Conservation (phyloP, 176 grass and related monocot genomes). For the Rhynchospora pubera region DNA sequence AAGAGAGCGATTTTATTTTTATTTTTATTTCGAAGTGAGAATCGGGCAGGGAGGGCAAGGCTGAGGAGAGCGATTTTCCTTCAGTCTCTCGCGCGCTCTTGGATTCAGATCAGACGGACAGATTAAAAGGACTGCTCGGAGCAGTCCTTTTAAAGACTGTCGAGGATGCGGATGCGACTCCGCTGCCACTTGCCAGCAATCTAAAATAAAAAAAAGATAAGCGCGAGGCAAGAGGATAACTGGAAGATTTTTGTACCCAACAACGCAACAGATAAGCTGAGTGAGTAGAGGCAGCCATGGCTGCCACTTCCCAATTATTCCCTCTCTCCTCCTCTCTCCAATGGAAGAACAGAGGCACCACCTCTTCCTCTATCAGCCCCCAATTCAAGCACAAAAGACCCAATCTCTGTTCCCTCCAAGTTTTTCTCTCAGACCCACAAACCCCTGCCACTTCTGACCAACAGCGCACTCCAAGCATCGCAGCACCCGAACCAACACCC, state of each 20-base stretch:
- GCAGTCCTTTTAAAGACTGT: too few species aligned
- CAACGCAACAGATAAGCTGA: not conserved
- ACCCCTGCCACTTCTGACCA: constrained; percentile 12
- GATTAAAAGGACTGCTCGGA: too few species aligned
- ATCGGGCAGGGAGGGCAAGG: too few species aligned
- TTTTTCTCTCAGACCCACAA: constrained; percentile 51
- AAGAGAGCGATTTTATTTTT: too few species aligned
- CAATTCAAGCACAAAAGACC: constrained; percentile 7
- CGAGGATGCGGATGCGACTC: too few species aligned
- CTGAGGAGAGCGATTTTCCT: too few species aligned
- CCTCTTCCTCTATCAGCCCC: not conserved
- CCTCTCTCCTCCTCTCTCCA: constrained; percentile 15
- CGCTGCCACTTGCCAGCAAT: too few species aligned
- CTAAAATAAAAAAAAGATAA: too few species aligned
- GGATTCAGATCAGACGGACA: too few species aligned
- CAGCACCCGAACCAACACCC: not conserved
- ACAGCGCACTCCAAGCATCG: not conserved
- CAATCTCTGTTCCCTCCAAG: constrained; percentile 3
- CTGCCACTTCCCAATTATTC: constrained; percentile 16
- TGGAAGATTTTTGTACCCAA: not conserved
- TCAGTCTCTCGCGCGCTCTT: too few species aligned
- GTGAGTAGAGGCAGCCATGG: not conserved
- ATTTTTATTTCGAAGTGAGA: too few species aligned
- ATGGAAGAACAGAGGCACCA: constrained; percentile 16
- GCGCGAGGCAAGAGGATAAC: too few species aligned